These are phyloP conservation scores for Rickenella mellea DNA, from an alignment of 768 basidiomycete species.

Conservation along the genomic window DNA sequence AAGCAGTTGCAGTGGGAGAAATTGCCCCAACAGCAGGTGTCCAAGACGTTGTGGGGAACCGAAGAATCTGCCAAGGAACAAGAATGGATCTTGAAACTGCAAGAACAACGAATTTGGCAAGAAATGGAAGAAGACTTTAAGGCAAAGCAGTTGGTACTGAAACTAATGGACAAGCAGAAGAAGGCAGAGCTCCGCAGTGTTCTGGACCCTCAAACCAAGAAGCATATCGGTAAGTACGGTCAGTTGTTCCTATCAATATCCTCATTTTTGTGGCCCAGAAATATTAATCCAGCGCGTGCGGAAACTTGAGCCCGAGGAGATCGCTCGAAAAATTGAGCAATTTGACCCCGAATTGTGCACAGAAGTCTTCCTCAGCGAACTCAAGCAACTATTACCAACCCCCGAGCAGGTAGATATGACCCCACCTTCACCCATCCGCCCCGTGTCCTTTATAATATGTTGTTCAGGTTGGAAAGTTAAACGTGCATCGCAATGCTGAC, in stretches of 20 bases:
- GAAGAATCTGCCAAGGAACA: constrained; percentile 61
- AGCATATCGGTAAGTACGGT: constrained; percentile 84
- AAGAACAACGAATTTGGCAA: constrained; percentile 80
- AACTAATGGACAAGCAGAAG: constrained; percentile 77
- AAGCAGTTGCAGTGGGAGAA: constrained; percentile 99
- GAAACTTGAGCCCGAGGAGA: constrained; percentile 77
- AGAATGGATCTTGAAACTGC: constrained; percentile 76
- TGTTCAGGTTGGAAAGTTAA: constrained; percentile 73
- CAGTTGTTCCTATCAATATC: background rate
- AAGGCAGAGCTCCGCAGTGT: constrained; percentile 88
- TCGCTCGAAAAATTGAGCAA: constrained; percentile 72
- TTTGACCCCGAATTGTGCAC: constrained; percentile 85
- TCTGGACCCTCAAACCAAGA: constrained; percentile 83
- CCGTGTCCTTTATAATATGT: background rate
- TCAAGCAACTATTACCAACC: constrained; percentile 81
- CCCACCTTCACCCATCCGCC: background rate
- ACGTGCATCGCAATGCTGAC: constrained; percentile 80
- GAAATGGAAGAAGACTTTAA: constrained; percentile 99
- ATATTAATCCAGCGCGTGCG: constrained; percentile 86
- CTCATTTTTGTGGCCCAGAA: constrained; percentile 35
- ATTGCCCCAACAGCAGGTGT: constrained; percentile 79
- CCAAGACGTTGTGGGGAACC: constrained; percentile 78
- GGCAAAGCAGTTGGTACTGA: constrained; percentile 88
- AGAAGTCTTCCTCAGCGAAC: constrained; percentile 79
- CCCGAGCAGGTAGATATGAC: constrained; percentile 68